Evolutionary conservation across 202 grass and related monocot genomes (phyloP).

Genomic region (Brachypodium distachyon): DNA sequence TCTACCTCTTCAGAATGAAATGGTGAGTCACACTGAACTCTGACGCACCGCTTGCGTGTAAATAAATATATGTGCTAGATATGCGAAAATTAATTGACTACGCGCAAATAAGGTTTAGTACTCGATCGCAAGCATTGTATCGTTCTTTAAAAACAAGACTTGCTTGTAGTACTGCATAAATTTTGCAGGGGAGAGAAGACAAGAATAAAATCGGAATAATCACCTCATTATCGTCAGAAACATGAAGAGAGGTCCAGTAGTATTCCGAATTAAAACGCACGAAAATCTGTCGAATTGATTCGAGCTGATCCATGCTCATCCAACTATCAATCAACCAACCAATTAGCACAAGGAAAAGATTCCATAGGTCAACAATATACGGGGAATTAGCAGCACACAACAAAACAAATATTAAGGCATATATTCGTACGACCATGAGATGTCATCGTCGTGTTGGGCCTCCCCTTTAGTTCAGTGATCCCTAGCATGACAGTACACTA

Average conservation of each 20-base stretch:
- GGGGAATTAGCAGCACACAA: not conserved
- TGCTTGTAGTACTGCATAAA: too few relatives aligned
- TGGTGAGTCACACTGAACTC: slow-evolving; percentile 54
- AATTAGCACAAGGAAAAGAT: slow-evolving; percentile 11
- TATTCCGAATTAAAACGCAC: not conserved
- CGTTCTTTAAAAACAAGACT: not conserved
- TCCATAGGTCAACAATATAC: not conserved
- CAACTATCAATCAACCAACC: not conserved
- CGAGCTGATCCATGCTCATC: not conserved
- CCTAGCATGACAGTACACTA: not conserved
- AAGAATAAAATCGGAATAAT: too few relatives aligned
- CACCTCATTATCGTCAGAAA: too few relatives aligned
- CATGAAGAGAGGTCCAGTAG: too few relatives aligned
- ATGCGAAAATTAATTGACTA: not conserved
- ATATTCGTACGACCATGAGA: slow-evolving; percentile 18
- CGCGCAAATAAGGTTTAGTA: not conserved
- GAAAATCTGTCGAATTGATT: not conserved
- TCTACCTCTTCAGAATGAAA: slow-evolving; percentile 64
- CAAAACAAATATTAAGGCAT: not conserved
- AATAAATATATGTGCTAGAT: not conserved
- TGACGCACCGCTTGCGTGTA: not conserved
- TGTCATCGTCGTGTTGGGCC: slow-evolving; percentile 6
- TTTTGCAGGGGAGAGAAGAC: too few relatives aligned
- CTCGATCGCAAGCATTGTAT: not conserved
- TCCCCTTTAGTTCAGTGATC: not conserved